Base-by-base conservation (phyloP, 2,329 filamentous ascomycete species). In the Verticillium longisporum region DNA sequence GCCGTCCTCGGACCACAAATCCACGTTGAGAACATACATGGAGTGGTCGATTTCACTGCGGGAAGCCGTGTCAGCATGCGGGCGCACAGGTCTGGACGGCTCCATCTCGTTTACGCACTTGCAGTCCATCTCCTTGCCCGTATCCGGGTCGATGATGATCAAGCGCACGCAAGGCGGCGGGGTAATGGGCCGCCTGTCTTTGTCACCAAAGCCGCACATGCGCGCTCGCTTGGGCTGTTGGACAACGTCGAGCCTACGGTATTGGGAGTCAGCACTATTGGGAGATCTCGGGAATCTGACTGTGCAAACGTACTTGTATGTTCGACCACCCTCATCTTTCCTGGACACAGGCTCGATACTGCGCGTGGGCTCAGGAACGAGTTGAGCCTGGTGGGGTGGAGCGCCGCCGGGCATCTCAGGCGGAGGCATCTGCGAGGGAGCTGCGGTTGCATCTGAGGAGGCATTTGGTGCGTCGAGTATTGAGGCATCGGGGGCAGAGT, bases 161-260 rank as follows among this genome's bases (percentile, higher is more conserved):
- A 98, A 83, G 65, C 89, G 85, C 59, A 98, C 89, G 74, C 94
- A 97, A 3, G 95, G 94, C 26, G 95, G 95, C 14, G 95, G 94
- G 33, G 95, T 98, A 68, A 99, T 97, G 32, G 95, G 95, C 65
- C 95, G 85, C 66, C 95, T 90, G 74, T 99, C 95, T 90, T 98
- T 99, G 79, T 99, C 95, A 64, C 95, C 95, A 77, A 98, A 99
- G 7, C 95, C 95, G 78, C 95, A 99, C 95, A 98, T 98, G 64
- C 95, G 90, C 66, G 95, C 95, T 69, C 95, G 87, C 69, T 91
- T 83, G 58, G 95, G 95, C 74, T 98, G 92, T 78, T 99, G 95
- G 66, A 91, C 87, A 63, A 97, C 91, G 66, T 88, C 80, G 58
- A 97, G 83, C 64, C 87, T 89, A 66, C 4, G 21, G 33, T 11